These are phyloP conservation scores for Flaveria brownii DNA, from an alignment of 129 eudicot species.

Conservation along the genomic window DNA sequence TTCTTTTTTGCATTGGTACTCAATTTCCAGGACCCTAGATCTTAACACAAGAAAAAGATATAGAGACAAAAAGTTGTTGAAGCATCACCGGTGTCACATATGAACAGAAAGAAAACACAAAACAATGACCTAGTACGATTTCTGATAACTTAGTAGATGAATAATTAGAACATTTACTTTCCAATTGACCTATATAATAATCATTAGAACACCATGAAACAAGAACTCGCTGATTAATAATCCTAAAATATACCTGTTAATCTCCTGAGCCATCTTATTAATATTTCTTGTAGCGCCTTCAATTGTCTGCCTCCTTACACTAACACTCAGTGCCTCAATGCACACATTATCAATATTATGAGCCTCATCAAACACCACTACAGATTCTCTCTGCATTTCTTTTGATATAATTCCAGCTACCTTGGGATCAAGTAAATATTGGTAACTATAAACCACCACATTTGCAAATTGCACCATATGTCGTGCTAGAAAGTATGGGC, in stretches of 20 bases:
- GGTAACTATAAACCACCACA: conserved; percentile 98
- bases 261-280: conserved; percentile 77
- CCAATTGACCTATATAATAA: neutral
- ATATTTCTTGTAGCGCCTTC: conserved; percentile 92
- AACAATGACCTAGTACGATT: neutral
- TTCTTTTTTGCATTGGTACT: neutral
- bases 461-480: conserved; percentile 95
- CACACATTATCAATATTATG: conserved; percentile 98
- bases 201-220: neutral
- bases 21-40: neutral
- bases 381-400: conserved; percentile 93
- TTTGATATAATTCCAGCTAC: conserved; percentile 94
- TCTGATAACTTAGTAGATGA: neutral
- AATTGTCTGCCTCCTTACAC: conserved; percentile 89
- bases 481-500: conserved; percentile 93
- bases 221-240: conserved; percentile 1
- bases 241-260: conserved; percentile 64
- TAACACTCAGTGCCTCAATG: conserved; percentile 95
- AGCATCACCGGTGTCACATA: neutral
- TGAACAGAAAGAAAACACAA: neutral
- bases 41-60: neutral
- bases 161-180: neutral
- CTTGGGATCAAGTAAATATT: conserved; percentile 94
- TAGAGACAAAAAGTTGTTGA: neutral
- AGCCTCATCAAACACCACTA: conserved; percentile 98